Base-by-base conservation (phyloP, 495 filamentous ascomycete species). In the Penicillium arizonense region DNA sequence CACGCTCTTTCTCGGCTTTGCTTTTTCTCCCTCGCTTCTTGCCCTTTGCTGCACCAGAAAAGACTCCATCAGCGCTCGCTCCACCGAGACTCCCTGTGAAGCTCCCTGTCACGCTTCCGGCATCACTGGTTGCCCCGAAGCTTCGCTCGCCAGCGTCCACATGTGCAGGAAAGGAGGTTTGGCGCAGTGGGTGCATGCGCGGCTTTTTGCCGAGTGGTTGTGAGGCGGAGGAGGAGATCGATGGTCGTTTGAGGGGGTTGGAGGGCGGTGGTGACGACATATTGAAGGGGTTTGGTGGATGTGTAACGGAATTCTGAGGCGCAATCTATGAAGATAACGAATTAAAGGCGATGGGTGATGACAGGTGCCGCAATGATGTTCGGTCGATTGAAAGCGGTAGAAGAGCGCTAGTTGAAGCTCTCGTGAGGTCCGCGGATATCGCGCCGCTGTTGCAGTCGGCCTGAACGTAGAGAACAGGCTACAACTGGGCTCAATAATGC, bases 121-220 rank as follows among this genome's bases (percentile, higher is more conserved):
- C 79, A 50, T 82, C 79, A 59, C 86, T 87, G 13, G 82, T 80
- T 5, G 83, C 78, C 20, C 81, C 86, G 3, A 89, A 88, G 8
- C 85, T 87, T 52, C 87, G 82, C 34, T 77, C 75, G 60, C 67
- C 67, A 4, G 58, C 64, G 41, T 76, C 68, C 30, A 78, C 63
- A 23, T 63, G 68, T 4, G 82, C 88, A 0, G 90, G 87, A 68
- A 95, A 96, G 0, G 91, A 93, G 43, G 91, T 94, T 62, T 96
- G 90, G 26, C 91, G 88, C 16, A 96, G 86, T 9, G 88, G 89
- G 65, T 95, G 90, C 70, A 75, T 75, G 57, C 72, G 74, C 37
- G 65, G 44, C 46, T 71, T 69, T 30, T 59, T 63, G 51, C 57
- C 60, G 28, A 67, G 43, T 5, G 65, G 61, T 47, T 71, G 67